Percentiles rank a stretch among this genome's conserved stretches.
Evolutionary conservation across 768 basidiomycete genomes (phyloP).

Genomic region (Boletus pseudo-olivaceus): DNA sequence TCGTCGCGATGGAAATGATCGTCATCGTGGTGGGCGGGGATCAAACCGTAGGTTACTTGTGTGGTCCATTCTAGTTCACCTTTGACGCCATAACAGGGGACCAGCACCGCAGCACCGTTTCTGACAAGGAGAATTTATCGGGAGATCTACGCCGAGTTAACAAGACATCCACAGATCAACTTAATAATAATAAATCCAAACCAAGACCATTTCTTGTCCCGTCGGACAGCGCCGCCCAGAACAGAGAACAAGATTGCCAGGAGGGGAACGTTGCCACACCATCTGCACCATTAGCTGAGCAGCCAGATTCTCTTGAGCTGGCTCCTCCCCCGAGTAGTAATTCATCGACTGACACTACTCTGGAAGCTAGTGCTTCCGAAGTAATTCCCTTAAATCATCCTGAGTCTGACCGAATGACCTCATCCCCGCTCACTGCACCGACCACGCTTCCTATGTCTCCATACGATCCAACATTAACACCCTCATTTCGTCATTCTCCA

Average conservation of each 20-base stretch:
- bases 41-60: slow-evolving; percentile 54
- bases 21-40: slow-evolving; percentile 54
- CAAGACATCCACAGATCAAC: slow-evolving; percentile 22
- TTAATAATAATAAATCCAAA: slow-evolving; percentile 16
- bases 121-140: slow-evolving; percentile 33
- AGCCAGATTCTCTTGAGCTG: slow-evolving; percentile 22
- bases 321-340: slow-evolving; percentile 15
- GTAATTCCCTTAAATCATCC: neutral
- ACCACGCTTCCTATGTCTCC: slow-evolving; percentile 58
- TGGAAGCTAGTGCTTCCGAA: slow-evolving; percentile 1
- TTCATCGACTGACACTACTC: neutral
- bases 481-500: slow-evolving; percentile 75
- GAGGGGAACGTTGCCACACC: slow-evolving; percentile 10
- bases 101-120: slow-evolving; percentile 48
- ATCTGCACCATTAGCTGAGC: slow-evolving; percentile 26
- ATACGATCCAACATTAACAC: slow-evolving; percentile 71
- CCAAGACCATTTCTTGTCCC: slow-evolving; percentile 20
- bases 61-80: slow-evolving; percentile 1
- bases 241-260: slow-evolving; percentile 11
- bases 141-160: slow-evolving; percentile 30
- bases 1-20: slow-evolving; percentile 66
- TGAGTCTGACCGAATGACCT: slow-evolving; percentile 5
- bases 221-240: slow-evolving; percentile 11
- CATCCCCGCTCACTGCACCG: slow-evolving; percentile 27
- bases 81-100: slow-evolving; percentile 46